A percentile compares a stretch with the other conserved stretches of the same genome.
Conservation (phyloP, 140 eudicot genomes). For the Senecio squalidus region DNA sequence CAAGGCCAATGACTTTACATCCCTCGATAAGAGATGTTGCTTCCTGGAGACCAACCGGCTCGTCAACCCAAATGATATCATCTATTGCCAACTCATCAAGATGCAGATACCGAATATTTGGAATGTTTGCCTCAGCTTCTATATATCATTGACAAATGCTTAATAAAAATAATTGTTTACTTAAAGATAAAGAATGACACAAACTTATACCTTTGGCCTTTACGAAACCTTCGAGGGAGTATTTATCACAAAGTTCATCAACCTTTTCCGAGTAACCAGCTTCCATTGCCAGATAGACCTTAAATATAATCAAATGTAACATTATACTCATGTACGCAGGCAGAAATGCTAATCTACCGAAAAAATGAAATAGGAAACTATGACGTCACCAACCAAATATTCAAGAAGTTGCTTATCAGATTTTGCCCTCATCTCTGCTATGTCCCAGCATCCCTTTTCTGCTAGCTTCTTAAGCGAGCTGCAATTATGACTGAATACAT, state of each 20-base stretch:
- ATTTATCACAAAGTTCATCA: conserved; percentile 79
- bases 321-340: too few relatives aligned
- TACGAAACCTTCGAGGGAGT: conserved; percentile 67
- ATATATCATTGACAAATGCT: conserved; percentile 20
- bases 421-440: conserved; percentile 75
- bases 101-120: conserved; percentile 45
- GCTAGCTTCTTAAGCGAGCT: conserved; percentile 90
- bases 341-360: conserved; percentile 4
- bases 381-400: conserved; percentile 53
- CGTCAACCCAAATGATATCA: conserved; percentile 89
- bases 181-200: neutral
- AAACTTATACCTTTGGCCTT: conserved; percentile 48
- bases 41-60: conserved; percentile 46
- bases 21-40: conserved; percentile 67
- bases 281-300: conserved; percentile 99
- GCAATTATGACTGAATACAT: conserved; percentile 36
- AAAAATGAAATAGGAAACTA: conserved; percentile 1
- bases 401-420: conserved; percentile 72
- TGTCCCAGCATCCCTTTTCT: conserved; percentile 94
- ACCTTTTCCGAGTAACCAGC: conserved; percentile 92
- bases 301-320: conserved; percentile 6
- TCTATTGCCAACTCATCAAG: conserved; percentile 64
- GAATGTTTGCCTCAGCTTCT: conserved; percentile 55
- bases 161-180: neutral
- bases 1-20: conserved; percentile 90